These are phyloP conservation scores for Talaromyces sp. DNA, from an alignment of 2,329 filamentous ascomycete species.

Conservation along the genomic window DNA sequence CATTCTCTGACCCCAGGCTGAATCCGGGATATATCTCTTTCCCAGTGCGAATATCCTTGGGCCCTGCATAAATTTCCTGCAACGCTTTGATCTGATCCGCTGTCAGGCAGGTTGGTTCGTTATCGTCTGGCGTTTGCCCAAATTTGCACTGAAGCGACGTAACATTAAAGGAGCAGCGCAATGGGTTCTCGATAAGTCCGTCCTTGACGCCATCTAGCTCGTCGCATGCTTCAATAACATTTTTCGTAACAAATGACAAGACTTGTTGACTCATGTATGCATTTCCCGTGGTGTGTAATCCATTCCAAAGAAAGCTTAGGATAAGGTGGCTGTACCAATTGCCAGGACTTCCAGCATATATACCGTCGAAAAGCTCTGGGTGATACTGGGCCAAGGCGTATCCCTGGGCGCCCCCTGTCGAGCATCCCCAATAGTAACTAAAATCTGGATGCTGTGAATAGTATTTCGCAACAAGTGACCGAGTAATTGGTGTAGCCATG, in stretches of 20 bases:
- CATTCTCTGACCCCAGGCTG: slow-evolving; percentile 34
- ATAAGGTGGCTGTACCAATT: slow-evolving; percentile 30
- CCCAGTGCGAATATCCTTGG: slow-evolving; percentile 18
- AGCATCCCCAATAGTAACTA: slow-evolving; percentile 40
- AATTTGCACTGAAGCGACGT: neutral
- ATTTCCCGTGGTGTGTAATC: slow-evolving; percentile 2
- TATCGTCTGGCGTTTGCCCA: neutral
- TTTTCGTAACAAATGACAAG: neutral
- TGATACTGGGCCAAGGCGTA: slow-evolving; percentile 39
- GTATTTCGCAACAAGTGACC: slow-evolving; percentile 25
- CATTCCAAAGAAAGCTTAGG: slow-evolving; percentile 15
- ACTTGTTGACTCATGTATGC: slow-evolving; percentile 2
- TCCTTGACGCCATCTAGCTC: slow-evolving; percentile 8
- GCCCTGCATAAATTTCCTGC: slow-evolving; percentile 21
- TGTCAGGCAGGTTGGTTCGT: slow-evolving; percentile 7
- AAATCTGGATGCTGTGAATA: slow-evolving; percentile 27
- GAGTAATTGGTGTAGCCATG: slow-evolving; percentile 27
- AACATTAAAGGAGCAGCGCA: slow-evolving; percentile 10
- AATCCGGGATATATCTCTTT: slow-evolving; percentile 38
- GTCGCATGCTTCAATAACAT: slow-evolving; percentile 1
- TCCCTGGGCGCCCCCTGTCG: slow-evolving; percentile 40
- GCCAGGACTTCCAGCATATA: slow-evolving; percentile 37
- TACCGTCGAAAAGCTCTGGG: slow-evolving; percentile 41
- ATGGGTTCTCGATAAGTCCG: slow-evolving; percentile 14
- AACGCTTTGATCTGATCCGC: slow-evolving; percentile 5